A percentile compares a stretch with the other conserved stretches of the same genome.
These are phyloP conservation scores for Zygosaccharomyces bailii DNA, from an alignment of 805 yeast genomes.

Conservation along the genomic window DNA sequence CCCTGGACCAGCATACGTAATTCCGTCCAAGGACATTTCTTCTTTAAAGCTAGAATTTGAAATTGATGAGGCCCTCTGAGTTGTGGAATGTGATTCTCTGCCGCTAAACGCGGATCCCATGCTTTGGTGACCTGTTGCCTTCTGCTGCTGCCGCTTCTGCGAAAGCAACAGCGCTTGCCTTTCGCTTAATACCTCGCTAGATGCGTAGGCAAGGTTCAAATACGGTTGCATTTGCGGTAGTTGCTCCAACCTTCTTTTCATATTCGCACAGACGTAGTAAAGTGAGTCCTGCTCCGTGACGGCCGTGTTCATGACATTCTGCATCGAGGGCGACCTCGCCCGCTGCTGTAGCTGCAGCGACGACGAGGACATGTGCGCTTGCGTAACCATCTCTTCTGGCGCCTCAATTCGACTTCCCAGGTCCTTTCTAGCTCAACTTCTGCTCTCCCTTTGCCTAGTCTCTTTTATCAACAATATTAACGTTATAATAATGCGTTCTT, in stretches of 20 bases:
- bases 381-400: slow-evolving; percentile 10
- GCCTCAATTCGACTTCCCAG: not conserved
- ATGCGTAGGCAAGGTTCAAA: slow-evolving; percentile 56
- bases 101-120: slow-evolving; percentile 19
- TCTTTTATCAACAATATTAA: not conserved
- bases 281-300: slow-evolving; percentile 65
- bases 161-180: slow-evolving; percentile 59
- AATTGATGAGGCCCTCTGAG: slow-evolving; percentile 35
- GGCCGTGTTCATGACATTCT: slow-evolving; percentile 56
- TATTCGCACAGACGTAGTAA: slow-evolving; percentile 58
- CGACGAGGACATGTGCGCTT: slow-evolving; percentile 17
- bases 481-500: not conserved
- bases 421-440: not conserved
- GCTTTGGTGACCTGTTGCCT: slow-evolving; percentile 22
- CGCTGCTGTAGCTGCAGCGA: slow-evolving; percentile 20
- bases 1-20: slow-evolving; percentile 28
- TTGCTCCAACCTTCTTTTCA: slow-evolving; percentile 52
- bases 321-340: slow-evolving; percentile 22
- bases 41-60: slow-evolving; percentile 38
- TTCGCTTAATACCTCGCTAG: slow-evolving; percentile 67
- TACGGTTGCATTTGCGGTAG: slow-evolving; percentile 69
- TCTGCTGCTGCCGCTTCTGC: slow-evolving; percentile 38
- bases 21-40: slow-evolving; percentile 30
- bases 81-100: slow-evolving; percentile 22
- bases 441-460: not conserved